A percentile compares a stretch with the other conserved stretches of the same genome.
Conservation (phyloP, 208 protist species). For the Crithidia sp. region DNA sequence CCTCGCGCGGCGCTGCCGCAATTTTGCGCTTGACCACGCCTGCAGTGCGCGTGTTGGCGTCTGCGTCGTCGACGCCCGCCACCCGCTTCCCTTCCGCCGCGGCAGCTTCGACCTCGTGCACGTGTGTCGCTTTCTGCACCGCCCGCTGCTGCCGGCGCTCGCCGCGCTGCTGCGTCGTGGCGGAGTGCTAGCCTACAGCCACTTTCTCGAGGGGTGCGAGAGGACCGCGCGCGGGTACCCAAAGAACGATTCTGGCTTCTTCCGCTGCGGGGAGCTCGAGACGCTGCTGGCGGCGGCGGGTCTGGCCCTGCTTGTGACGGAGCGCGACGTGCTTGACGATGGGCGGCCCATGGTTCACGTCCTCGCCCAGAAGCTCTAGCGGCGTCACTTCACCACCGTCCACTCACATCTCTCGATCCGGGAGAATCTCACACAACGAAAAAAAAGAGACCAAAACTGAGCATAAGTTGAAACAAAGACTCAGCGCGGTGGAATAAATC, state of each 20-base stretch:
- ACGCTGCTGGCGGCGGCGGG: conserved; percentile 16
- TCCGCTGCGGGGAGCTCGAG: conserved; percentile 44
- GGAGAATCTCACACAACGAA: neutral
- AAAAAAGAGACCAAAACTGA: neutral
- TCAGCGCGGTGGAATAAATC: no score
- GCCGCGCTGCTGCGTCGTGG: conserved; percentile 24
- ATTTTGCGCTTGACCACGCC: conserved; percentile 9
- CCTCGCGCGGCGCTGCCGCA: conserved; percentile 26
- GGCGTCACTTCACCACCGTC: neutral
- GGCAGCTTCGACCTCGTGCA: conserved; percentile 47
- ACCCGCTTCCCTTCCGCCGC: conserved; percentile 23
- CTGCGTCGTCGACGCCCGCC: conserved; percentile 21
- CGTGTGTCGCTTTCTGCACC: conserved; percentile 60
- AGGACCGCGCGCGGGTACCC: conserved; percentile 38
- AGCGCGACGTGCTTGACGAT: conserved; percentile 9
- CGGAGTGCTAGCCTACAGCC: conserved; percentile 55
- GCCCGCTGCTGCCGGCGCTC: conserved; percentile 29
- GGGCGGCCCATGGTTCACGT: conserved; percentile 31
- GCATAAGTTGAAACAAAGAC: neutral
- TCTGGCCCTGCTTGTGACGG: conserved; percentile 18
- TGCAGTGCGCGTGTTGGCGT: conserved; percentile 2
- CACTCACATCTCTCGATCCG: no score
- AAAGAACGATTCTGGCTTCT: conserved; percentile 37
- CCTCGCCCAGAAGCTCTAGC: conserved; percentile 10
- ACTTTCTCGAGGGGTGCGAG: conserved; percentile 61